A percentile compares a stretch with the other conserved stretches of the same genome.
These are phyloP conservation scores for Russula vinacea DNA, from an alignment of 768 basidiomycete species.

Conservation along the genomic window DNA sequence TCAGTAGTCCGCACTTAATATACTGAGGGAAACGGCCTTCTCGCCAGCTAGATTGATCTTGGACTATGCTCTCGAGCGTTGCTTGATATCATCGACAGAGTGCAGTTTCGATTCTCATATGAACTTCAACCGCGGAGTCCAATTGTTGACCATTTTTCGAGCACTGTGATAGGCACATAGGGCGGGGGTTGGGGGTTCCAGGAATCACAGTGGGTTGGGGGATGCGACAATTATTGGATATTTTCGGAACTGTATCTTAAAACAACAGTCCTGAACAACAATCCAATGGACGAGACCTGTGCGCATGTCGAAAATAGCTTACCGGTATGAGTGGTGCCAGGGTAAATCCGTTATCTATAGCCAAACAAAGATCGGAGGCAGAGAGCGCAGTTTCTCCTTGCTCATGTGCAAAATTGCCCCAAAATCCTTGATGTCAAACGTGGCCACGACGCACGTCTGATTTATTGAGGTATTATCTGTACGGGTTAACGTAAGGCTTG, in stretches of 20 bases:
- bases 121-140: constrained; percentile 71
- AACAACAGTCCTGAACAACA: constrained; percentile 56
- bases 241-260: constrained; percentile 49
- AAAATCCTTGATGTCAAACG: constrained; percentile 71
- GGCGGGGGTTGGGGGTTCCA: constrained; percentile 50
- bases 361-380: background rate
- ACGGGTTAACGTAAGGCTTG: constrained; percentile 33
- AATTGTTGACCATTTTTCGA: constrained; percentile 65
- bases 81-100: constrained; percentile 43
- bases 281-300: background rate
- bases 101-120: constrained; percentile 40
- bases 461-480: constrained; percentile 75
- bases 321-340: constrained; percentile 73
- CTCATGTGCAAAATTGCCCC: constrained; percentile 57
- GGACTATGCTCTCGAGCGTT: constrained; percentile 44
- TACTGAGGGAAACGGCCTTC: constrained; percentile 57
- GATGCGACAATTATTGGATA: constrained; percentile 78
- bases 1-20: constrained; percentile 75
- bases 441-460: constrained; percentile 77
- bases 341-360: constrained; percentile 64
- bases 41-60: constrained; percentile 58
- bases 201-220: constrained; percentile 72
- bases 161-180: constrained; percentile 47
- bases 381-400: constrained; percentile 14
- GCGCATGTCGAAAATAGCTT: constrained; percentile 4